Percentiles rank a stretch among this genome's conserved stretches.
Evolutionary conservation across 169 alveolate genomes (phyloP).

Genomic region (Babesia gibsoni): DNA sequence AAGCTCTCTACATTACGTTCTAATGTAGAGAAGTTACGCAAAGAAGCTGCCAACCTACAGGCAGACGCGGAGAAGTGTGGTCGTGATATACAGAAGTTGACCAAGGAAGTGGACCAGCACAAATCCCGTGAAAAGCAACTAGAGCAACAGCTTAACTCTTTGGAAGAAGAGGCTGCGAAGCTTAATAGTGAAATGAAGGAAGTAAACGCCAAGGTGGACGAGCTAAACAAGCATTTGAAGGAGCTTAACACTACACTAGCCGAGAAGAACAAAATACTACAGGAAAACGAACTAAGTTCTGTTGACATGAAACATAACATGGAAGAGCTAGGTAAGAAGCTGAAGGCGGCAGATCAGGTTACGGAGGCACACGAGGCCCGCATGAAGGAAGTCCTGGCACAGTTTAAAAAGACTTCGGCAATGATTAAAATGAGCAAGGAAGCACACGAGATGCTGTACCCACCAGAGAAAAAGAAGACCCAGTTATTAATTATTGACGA

Average conservation of each 20-base stretch:
- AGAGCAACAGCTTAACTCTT: conserved; percentile 66
- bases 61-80: conserved; percentile 71
- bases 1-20: conserved; percentile 47
- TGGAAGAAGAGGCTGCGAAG: conserved; percentile 69
- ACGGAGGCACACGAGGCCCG: conserved; percentile 17
- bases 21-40: conserved; percentile 51
- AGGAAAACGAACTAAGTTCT: conserved; percentile 50
- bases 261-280: conserved; percentile 14
- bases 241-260: conserved; percentile 31
- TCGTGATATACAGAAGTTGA: conserved; percentile 60
- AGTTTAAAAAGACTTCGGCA: conserved; percentile 2
- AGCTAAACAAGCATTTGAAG: neutral
- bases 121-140: conserved; percentile 64
- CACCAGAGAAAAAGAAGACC: neutral
- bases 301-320: conserved; percentile 49
- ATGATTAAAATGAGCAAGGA: conserved; percentile 18
- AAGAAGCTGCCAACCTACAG: conserved; percentile 59
- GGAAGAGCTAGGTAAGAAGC: conserved; percentile 23
- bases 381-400: neutral
- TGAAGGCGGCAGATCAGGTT: conserved; percentile 7
- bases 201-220: conserved; percentile 51
- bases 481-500: neutral
- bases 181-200: conserved; percentile 46
- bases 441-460: conserved; percentile 18
- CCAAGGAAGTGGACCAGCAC: conserved; percentile 71